Percentiles rank a stretch among this genome's conserved stretches.
Conservation (phyloP, 805 yeast species). For the Danielia reshetovae region DNA sequence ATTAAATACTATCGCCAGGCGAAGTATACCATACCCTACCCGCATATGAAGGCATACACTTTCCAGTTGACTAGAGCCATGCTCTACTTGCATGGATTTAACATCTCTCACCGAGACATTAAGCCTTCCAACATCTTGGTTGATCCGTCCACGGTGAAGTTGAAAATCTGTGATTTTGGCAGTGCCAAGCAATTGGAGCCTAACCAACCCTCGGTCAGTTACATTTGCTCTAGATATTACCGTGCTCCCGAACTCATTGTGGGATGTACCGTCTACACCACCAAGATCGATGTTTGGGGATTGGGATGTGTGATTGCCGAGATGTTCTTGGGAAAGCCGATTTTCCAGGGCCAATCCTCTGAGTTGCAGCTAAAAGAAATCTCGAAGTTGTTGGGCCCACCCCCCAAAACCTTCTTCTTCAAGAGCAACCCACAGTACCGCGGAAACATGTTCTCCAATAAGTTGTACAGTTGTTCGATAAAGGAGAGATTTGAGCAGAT, state of each 20-base stretch:
- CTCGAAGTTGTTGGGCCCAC: conserved; percentile 87
- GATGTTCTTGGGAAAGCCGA: conserved; percentile 84
- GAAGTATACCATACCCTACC: conserved; percentile 60
- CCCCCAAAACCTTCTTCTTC: conserved; percentile 62
- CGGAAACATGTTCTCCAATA: conserved; percentile 69
- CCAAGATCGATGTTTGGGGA: conserved; percentile 97
- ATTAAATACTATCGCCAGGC: conserved; percentile 64
- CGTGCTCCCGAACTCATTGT: conserved; percentile 95
- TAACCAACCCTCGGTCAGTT: conserved; percentile 85
- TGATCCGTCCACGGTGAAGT: conserved; percentile 60
- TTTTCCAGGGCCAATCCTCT: conserved; percentile 94
- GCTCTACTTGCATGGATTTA: conserved; percentile 76
- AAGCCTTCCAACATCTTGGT: conserved; percentile 80
- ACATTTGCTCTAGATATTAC: conserved; percentile 93
- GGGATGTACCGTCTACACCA: conserved; percentile 82
- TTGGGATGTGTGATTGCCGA: conserved; percentile 96
- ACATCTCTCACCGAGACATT: conserved; percentile 79
- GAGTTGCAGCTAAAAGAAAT: conserved; percentile 85
- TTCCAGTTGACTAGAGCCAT: conserved; percentile 81
- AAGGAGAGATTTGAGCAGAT: conserved; percentile 45
- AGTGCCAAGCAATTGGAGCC: conserved; percentile 76
- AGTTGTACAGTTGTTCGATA: conserved; percentile 54
- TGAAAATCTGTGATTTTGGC: conserved; percentile 84
- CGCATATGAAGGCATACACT: conserved; percentile 72
- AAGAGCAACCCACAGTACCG: conserved; percentile 71